Base-by-base conservation (phyloP, 176 grass and related monocot genomes). In the Bonia amplexicaulis region DNA sequence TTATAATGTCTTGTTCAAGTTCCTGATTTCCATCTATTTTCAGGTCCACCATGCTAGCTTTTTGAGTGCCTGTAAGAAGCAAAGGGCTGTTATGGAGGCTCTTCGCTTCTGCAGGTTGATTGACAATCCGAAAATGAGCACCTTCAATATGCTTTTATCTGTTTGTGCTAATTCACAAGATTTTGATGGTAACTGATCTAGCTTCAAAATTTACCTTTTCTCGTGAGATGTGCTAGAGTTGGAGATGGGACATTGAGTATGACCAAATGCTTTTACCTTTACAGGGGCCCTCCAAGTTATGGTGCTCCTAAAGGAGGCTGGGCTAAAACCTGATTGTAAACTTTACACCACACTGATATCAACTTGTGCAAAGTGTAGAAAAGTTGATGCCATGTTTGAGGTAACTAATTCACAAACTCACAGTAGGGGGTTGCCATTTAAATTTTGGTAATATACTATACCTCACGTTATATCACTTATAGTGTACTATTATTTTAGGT, bases 341-440 rank as follows among this genome's bases (percentile, higher is more conserved):
- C 93, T 98, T 85, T 98, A 98, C 61, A 98, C 96, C 19, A 98
- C 96, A 41, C 78, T 98, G 68, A 95, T 98, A 88, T 95, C 96
- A 80, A 93, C 92, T 82, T 98, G 91, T 83, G 96, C 87, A 41
- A 98, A 98, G 75, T 95, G 91, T 85, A 85, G 96, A 92, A 98
- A 98, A 95, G 93, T 98, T 84, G 96, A 98, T 89, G 91, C 96
- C 51, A 98, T 98, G 96, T 98, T 98, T 85, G 93, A 98, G 89
- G 96, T 93, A 91, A 86, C 76, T 47, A 85, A 76, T 29, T 64
- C 44, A 77, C 20, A 64, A 29, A 82, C 31, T 77, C 47, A 64
- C 23, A 22, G 51, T 81, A 42, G 35, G 39, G 46, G 46, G 46
- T 14, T 48, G 46, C 12, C 46, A 48, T 48, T 48, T 48, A 48